A percentile compares a stretch with the other conserved stretches of the same genome.
Evolutionary conservation across 2,329 filamentous ascomycete species (phyloP).

Genomic region (Eutypa lata): DNA sequence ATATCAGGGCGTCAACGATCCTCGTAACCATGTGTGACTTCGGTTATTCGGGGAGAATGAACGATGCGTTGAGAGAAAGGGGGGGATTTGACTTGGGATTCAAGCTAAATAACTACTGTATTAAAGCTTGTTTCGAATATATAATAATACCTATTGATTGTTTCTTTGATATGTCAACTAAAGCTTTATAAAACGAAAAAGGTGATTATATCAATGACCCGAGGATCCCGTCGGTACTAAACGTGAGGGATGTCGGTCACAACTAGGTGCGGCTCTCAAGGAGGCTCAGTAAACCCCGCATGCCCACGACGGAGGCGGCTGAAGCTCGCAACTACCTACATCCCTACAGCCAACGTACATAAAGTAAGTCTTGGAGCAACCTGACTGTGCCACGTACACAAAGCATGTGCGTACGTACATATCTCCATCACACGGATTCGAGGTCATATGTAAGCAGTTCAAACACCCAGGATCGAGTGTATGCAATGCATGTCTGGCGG

Average conservation of each 20-base stretch:
- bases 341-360: slow-evolving; percentile 4
- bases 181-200: background rate
- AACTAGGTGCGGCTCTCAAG: slow-evolving; percentile 21
- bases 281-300: slow-evolving; percentile 17
- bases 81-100: too few species aligned
- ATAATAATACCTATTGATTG: too few species aligned
- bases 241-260: slow-evolving; percentile 14
- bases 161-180: too few species aligned
- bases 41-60: background rate
- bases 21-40: background rate
- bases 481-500: background rate
- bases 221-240: too few species aligned
- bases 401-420: too few species aligned
- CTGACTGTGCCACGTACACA: too few species aligned
- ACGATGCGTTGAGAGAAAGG: too few species aligned
- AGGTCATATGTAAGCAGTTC: too few species aligned
- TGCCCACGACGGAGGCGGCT: slow-evolving; percentile 15
- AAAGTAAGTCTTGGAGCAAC: slow-evolving; percentile 2
- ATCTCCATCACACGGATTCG: too few species aligned
- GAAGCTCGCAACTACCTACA: slow-evolving; percentile 11
- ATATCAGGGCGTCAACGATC: background rate
- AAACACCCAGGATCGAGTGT: too few species aligned
- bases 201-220: background rate
- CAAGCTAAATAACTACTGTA: too few species aligned
- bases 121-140: too few species aligned